Base-by-base conservation (phyloP, 257 asterid genomes). In the Solanum verrucosum region DNA sequence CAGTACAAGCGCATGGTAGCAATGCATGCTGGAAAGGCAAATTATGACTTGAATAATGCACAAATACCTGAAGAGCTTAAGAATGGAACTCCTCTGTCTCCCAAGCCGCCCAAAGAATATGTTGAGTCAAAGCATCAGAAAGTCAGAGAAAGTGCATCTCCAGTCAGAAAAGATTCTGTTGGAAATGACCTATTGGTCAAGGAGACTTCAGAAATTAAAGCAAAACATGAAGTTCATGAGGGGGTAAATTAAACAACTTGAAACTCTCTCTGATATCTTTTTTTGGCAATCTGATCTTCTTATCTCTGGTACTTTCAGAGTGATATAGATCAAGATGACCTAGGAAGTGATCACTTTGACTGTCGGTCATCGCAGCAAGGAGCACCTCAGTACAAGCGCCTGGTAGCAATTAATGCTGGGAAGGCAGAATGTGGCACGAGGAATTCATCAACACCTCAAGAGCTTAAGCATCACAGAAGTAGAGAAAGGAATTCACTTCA, bases 131-230 rank as follows among this genome's bases (percentile, higher is more conserved):
- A 82, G 44, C 38, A 49, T 52, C 70, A 46, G 70, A 82, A 15
- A 82, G 70, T 18, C 85, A 49, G 68, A 82, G 70, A 18, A 29
- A 82, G 70, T 82, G 92, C 92, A 40, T 90, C 95, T 4, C 92
- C 94, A 8, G 79, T 35, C 85, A 92, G 88, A 60, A 90, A 93
- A 87, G 92, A 93, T 70, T 93, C 90, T 25, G 90, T 93, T 7
- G 97, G 94, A 25, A 97, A 96, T 23, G 97, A 95, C 83, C 59
- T 83, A 56, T 27, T 25, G 15, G 44, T 60, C 34, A 90, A 88
- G 87, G 88, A 70, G 72, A 71, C 63, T 44, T 46, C 68, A 71
- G 91, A 89, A 56, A 67, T 31, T 46, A 56, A 59, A 83, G 85
- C 74, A 52, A 89, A 14, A 85, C 67, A 68, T 12, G 87, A 85